Evolutionary conservation across 2,329 filamentous ascomycete species (phyloP).

Genomic region (Fragosphaeria purpurea): DNA sequence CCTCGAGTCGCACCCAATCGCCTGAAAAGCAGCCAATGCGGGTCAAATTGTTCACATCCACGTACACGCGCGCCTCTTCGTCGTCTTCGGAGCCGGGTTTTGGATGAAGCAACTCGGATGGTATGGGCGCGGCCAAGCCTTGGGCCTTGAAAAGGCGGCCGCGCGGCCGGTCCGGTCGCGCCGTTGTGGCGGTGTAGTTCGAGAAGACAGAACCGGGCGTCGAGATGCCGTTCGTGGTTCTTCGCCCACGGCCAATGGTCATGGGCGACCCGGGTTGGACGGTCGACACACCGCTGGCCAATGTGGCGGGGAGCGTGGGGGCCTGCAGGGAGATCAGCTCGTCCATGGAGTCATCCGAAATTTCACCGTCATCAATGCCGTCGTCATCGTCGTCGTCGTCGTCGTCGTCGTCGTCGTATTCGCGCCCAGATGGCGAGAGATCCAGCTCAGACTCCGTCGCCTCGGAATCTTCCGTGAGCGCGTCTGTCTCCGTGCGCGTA

Average conservation of each 20-base stretch:
- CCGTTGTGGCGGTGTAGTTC: slow-evolving; percentile 74
- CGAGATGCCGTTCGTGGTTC: slow-evolving; percentile 55
- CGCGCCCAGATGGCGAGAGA: slow-evolving; percentile 56
- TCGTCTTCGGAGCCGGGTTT: slow-evolving; percentile 70
- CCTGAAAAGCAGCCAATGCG: slow-evolving; percentile 95
- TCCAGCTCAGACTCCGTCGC: slow-evolving; percentile 43
- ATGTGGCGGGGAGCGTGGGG: slow-evolving; percentile 66
- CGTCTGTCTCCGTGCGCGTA: slow-evolving; percentile 49
- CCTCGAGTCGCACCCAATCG: slow-evolving; percentile 86
- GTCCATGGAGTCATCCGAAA: slow-evolving; percentile 85
- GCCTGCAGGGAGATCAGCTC: slow-evolving; percentile 86
- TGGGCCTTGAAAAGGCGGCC: slow-evolving; percentile 80
- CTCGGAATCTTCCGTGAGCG: slow-evolving; percentile 22
- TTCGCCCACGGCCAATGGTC: slow-evolving; percentile 54
- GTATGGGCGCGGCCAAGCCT: slow-evolving; percentile 60
- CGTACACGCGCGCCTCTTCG: slow-evolving; percentile 80
- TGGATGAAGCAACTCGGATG: slow-evolving; percentile 73
- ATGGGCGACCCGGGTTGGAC: slow-evolving; percentile 74
- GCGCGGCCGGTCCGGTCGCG: slow-evolving; percentile 59
- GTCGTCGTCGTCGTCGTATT: slow-evolving; percentile 67
- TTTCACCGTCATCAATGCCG: slow-evolving; percentile 61
- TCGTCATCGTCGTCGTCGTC: slow-evolving; percentile 68
- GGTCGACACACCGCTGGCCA: slow-evolving; percentile 68
- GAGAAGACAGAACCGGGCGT: slow-evolving; percentile 88
- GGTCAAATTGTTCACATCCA: slow-evolving; percentile 75